Base-by-base conservation (phyloP, 192 early-diverging fungal genomes). In the Pilobolus umbonatus region DNA sequence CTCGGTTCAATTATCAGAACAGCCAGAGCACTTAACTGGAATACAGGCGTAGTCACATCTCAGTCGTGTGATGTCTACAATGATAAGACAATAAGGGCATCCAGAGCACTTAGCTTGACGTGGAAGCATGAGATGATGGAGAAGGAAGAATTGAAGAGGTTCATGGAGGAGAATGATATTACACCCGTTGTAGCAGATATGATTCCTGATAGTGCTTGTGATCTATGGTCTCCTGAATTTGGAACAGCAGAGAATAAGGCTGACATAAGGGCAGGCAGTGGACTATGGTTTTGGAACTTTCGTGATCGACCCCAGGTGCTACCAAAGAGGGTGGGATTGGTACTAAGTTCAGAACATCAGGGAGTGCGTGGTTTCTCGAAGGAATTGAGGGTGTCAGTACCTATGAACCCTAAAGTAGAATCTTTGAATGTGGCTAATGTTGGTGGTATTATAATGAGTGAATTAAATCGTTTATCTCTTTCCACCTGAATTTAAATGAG, bases 341-440 rank as follows among this genome's bases (percentile, higher is more conserved):
- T 79, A 2, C 58, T 79, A 54, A 68, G 72, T 19, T 79, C 77
- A 5, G 73, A 75, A 29, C 77, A 79, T 50, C 65, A 71, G 36
- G 73, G 72, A 0, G 71, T 71, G 17, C 39, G 57, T 11, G 45
- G 49, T 2, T 34, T 74, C 19, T 17, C 69, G 24, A 17, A 63
- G 8, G 58, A 64, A 5, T 52, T 70, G 0, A 42, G 74, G 25
- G 72, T 79, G 1, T 75, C 77, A 38, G 69, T 79, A 28, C 74
- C 74, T 0, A 79, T 79, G 77, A 42, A 55, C 35, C 35, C 42
- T 5, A 62, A 51, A 9, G 74, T 75, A 1, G 74, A 79, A 51
- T 75, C 74, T 7, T 57, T 79, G 49, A 76, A 76, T 36, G 73
- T 75, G 5, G 65, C 74, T 9, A 67, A 46, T 7, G 77, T 67